phyloP scores from a whole-genome alignment of 306 rosid genomes.

The Medicago ruthenica region DNA sequence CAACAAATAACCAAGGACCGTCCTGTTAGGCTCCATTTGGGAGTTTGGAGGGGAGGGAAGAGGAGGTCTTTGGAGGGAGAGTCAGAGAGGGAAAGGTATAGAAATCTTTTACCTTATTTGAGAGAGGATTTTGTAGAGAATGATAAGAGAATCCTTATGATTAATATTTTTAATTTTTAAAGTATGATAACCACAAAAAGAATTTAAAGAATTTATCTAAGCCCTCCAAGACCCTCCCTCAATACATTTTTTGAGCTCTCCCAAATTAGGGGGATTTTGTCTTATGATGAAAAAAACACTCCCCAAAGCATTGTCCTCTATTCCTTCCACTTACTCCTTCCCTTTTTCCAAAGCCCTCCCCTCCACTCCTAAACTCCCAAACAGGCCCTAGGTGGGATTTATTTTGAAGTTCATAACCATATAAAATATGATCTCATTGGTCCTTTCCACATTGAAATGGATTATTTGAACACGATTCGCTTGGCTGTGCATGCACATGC shows the following conservation, averaged over 20 bases:
- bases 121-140: not conserved
- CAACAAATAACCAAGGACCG: slow-evolving; percentile 10
- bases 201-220: not conserved
- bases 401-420: slow-evolving; percentile 10
- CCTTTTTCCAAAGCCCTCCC: no score
- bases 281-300: no score
- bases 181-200: not conserved
- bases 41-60: not conserved
- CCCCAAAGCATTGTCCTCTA: not conserved
- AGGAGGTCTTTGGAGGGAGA: not conserved
- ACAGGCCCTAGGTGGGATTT: not conserved
- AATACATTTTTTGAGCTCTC: not conserved
- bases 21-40: not conserved
- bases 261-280: not conserved
- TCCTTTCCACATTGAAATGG: not conserved
- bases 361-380: no score
- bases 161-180: not conserved
- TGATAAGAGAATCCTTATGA: not conserved
- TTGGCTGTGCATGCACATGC: not conserved
- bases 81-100: not conserved
- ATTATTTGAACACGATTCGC: no score
- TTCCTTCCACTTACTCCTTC: no score
- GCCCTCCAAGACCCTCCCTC: not conserved
- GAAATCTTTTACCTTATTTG: not conserved
- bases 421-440: not conserved